Percentiles rank a stretch among this genome's conserved stretches.
Conservation (phyloP, 768 basidiomycete genomes). For the Dictyophora rubrovolvata region DNA sequence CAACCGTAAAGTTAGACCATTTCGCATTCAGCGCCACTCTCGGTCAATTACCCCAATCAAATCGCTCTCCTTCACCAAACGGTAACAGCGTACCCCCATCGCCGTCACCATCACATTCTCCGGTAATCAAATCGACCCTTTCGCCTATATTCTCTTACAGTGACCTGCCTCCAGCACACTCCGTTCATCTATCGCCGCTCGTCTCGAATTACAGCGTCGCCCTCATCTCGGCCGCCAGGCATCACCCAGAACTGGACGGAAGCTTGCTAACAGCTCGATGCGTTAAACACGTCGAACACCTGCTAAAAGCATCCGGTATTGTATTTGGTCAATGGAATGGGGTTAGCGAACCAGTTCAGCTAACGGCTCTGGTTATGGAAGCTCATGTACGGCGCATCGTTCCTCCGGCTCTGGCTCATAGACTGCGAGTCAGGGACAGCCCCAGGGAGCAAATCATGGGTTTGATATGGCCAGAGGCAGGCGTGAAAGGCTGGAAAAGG, state of each 20-base stretch:
- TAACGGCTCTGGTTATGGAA: constrained; percentile 41
- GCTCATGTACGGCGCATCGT: constrained; percentile 67
- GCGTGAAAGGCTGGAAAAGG: neutral
- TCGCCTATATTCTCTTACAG: neutral
- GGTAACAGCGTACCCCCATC: neutral
- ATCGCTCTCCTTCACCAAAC: constrained; percentile 21
- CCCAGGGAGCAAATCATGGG: constrained; percentile 51
- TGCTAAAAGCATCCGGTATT: constrained; percentile 57
- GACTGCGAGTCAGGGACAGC: constrained; percentile 57
- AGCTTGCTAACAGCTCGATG: constrained; percentile 54
- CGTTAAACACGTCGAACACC: constrained; percentile 53
- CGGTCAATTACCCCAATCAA: constrained; percentile 19
- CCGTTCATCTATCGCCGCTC: constrained; percentile 16
- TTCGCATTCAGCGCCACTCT: constrained; percentile 66
- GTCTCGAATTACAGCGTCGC: constrained; percentile 21
- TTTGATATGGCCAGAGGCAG: constrained; percentile 3
- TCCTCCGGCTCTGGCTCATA: constrained; percentile 65
- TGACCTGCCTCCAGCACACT: constrained; percentile 15
- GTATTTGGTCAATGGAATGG: constrained; percentile 22
- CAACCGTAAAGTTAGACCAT: constrained; percentile 50
- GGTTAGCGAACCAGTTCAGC: neutral
- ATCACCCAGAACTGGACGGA: constrained; percentile 59
- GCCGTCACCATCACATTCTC: neutral
- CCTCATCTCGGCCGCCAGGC: constrained; percentile 61
- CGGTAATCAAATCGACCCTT: neutral